Conservation (phyloP, 2,329 filamentous ascomycete species). For the Thelonectria olida region DNA sequence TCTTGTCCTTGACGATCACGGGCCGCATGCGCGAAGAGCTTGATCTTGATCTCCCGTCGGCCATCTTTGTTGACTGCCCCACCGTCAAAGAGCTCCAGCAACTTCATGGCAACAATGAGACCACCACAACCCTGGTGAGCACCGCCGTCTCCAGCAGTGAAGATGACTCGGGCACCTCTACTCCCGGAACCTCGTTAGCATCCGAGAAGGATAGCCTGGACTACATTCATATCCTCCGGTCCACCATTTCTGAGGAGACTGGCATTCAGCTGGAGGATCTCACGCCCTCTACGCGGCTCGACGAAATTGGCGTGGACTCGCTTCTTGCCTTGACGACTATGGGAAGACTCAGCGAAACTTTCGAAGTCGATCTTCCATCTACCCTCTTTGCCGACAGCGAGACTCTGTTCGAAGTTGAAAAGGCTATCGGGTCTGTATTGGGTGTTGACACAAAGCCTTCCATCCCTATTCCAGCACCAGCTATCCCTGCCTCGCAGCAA, state of each 20-base stretch:
- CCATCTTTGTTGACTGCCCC: constrained; percentile 42
- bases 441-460: neutral
- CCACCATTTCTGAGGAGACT: constrained; percentile 30
- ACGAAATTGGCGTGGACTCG: constrained; percentile 34
- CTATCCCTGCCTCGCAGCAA: neutral
- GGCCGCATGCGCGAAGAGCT: constrained; percentile 64
- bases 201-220: constrained; percentile 22
- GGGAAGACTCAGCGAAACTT: constrained; percentile 38
- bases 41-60: constrained; percentile 58
- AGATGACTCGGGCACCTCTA: constrained; percentile 61
- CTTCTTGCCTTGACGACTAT: constrained; percentile 28
- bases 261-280: constrained; percentile 28
- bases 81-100: constrained; percentile 29
- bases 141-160: constrained; percentile 72
- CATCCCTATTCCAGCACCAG: neutral
- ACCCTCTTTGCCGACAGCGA: constrained; percentile 30
- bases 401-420: constrained; percentile 28
- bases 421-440: constrained; percentile 21
- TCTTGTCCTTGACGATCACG: constrained; percentile 66
- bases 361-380: constrained; percentile 26
- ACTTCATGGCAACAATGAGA: neutral
- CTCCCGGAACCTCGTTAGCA: constrained; percentile 25
- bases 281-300: constrained; percentile 20
- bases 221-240: constrained; percentile 20
- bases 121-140: constrained; percentile 69